These are phyloP conservation scores for Huntiella omanensis DNA, from an alignment of 2,329 filamentous ascomycete genomes.

Conservation along the genomic window DNA sequence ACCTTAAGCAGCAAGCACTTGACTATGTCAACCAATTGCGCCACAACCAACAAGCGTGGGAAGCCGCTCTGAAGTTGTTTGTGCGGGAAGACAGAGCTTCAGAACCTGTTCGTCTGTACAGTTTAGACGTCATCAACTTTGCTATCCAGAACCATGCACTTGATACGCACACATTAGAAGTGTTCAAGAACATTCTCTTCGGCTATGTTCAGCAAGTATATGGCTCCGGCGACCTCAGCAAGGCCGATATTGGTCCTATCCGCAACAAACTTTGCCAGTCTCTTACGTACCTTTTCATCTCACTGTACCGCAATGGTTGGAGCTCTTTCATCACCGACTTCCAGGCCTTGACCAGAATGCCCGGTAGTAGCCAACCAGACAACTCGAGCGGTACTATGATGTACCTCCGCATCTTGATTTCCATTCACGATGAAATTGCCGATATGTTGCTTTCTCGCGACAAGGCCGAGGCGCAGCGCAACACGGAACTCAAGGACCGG, in stretches of 20 bases:
- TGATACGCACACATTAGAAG: conserved; percentile 50
- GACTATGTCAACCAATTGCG: conserved; percentile 64
- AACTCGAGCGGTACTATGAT: conserved; percentile 63
- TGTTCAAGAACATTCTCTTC: conserved; percentile 66
- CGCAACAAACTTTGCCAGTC: conserved; percentile 98
- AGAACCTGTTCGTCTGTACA: conserved; percentile 74
- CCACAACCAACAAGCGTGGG: conserved; percentile 70
- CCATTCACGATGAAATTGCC: conserved; percentile 92
- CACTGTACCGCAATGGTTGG: conserved; percentile 74
- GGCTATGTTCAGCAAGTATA: conserved; percentile 66
- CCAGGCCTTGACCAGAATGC: conserved; percentile 48
- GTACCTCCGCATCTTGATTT: conserved; percentile 73
- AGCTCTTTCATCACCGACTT: conserved; percentile 83
- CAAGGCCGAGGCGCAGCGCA: conserved; percentile 61
- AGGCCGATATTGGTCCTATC: conserved; percentile 53
- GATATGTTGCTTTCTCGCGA: conserved; percentile 73
- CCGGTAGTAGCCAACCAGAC: conserved; percentile 40
- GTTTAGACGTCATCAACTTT: conserved; percentile 83
- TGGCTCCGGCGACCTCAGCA: conserved; percentile 33
- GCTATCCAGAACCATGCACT: conserved; percentile 66
- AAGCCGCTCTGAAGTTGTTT: conserved; percentile 74
- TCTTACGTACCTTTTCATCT: conserved; percentile 79
- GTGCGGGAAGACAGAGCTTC: conserved; percentile 54
- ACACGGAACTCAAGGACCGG: conserved; percentile 78
- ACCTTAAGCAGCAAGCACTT: conserved; percentile 64